Evolutionary conservation across 108 stramenopile genomes (phyloP), one percentile per base, ranked within the genome.

Genomic region (Stephanodiscus minutulus): DNA sequence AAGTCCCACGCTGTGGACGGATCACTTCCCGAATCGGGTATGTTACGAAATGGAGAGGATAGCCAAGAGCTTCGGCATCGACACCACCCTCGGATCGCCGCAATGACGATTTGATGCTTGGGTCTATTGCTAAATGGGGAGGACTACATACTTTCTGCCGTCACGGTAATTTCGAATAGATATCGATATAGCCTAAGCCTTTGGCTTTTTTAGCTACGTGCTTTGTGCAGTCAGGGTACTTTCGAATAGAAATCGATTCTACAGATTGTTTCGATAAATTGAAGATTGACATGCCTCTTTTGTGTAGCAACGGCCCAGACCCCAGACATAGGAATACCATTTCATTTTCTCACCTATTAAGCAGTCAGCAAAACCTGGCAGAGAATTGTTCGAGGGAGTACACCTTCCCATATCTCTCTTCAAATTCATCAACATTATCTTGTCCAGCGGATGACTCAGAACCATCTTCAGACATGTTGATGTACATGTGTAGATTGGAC

Each of bases 21-120:
- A 96, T 70, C 96, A 96, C 60, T 95, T 96, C 58, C 88, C 93
- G 24, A 88, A 93, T 75, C 84, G 92, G 8, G 83, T 96, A 46
- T 81, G 79, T 57, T 56, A 79, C 58, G 86, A 85, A 56, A 66
- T 94, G 29, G 83, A 86, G 50, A 80, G 62, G 25, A 66, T 90
- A 37, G 86, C 87, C 9, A 56, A 74, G 28, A 57, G 43, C 11
- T 86, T 82, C 70, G 82, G 64, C 7, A 73, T 82, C 17, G 72
- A 81, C 27, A 60, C 60, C 3, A 58, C 44, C 5, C 4, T 68
- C 15, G 74, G 41, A 3, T 57, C 37, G 27, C 36, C 29, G 18
- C 25, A 22, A 8, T 25, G 27, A 27, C 25, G 25, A 53, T 53
- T 53, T 53, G 7, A 25, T 53, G 10, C 7, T 21, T 21, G 50